Base-by-base conservation (phyloP, 768 basidiomycete species). In the Russula sp. region DNA sequence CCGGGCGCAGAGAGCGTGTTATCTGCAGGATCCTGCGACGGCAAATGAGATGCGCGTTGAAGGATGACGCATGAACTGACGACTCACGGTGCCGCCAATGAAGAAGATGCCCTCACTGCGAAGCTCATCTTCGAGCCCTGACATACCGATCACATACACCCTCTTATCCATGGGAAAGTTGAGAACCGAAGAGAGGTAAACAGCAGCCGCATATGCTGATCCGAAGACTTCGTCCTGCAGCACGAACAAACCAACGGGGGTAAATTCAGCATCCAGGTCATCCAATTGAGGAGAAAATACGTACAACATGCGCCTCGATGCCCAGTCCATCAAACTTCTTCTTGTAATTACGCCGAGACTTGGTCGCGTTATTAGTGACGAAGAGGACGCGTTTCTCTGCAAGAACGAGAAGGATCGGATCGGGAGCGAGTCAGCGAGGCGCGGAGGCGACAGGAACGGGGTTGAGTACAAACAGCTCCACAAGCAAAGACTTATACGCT, bases 341-440 rank as follows among this genome's bases (percentile, higher is more conserved):
- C 79, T 92, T 94, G 83, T 95, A 95, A 73, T 77, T 87, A 73
- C 77, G 84, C 67, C 97, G 80, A 6, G 94, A 96, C 77, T 98
- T 96, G 61, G 88, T 92, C 52, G 96, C 95, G 73, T 98, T 99
- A 78, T 99, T 99, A 20, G 95, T 98, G 57, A 97, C 94, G 72
- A 98, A 98, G 11, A 98, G 76, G 36, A 97, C 78, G 64, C 72
- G 81, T 93, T 93, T 74, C 63, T 62, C 59, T 67, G 42, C 54
- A 26, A 46, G 51, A 62, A 34, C 26, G 26, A 53, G n/a, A 44
- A 61, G 28, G 28, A 48, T 53, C 64, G 55, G 55, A 65, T 57
- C 22, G 56, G 59, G 46, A 10, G 65, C 22, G 16, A 61, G 51
- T 50, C 18, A 58, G 48, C 40, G 58, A 53, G 58, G 59, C 18